Base-by-base conservation (phyloP, 2,329 filamentous ascomycete genomes). In the Aspergillus ruber region DNA sequence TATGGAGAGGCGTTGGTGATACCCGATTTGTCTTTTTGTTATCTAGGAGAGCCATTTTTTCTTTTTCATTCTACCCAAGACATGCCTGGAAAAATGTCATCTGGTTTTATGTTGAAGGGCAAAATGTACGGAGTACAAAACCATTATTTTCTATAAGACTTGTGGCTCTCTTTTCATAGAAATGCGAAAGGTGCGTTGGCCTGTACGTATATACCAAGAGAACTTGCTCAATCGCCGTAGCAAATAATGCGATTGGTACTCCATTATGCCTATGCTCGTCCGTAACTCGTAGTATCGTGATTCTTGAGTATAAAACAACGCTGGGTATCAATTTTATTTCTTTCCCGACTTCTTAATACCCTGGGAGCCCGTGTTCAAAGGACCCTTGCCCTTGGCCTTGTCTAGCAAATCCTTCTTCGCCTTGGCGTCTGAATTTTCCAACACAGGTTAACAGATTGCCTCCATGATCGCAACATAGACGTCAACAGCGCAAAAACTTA, bases 301-400 rank as follows among this genome's bases (percentile, higher is more conserved):
- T 20, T 39, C 36, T 20, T 39, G 17, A 18, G 10, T 5, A 29
- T 29, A 29, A 12, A 3, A 43, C 7, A 39, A 6, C 13, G 18
- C 40, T 38, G 32, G 12, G n/a, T 42, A 32, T 25, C 36, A 46
- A 29, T 27, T 61, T 74, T 79, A 95, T 84, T 96, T 95, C 86
- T 96, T 95, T 72, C 90, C 90, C 53, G 87, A 93, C 82, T 95
- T 96, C 84, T 96, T 96, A 77, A 97, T 95, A 53, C 89, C 90
- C 74, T 94, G 88, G 43, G 78, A 71, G 29, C 89, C 90, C 27
- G 83, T 85, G 74, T 90, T 90, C 67, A 96, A 68, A 33, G 91
- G 90, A 3, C 91, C 91, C 75, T 94, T 95, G 70, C 87, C 87
- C 62, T 86, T 85, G 41, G 87, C 85, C 75, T 88, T 87, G 51